phyloP scores from a whole-genome alignment of 208 protist genomes.

The Vickermania ingenoplastis region DNA sequence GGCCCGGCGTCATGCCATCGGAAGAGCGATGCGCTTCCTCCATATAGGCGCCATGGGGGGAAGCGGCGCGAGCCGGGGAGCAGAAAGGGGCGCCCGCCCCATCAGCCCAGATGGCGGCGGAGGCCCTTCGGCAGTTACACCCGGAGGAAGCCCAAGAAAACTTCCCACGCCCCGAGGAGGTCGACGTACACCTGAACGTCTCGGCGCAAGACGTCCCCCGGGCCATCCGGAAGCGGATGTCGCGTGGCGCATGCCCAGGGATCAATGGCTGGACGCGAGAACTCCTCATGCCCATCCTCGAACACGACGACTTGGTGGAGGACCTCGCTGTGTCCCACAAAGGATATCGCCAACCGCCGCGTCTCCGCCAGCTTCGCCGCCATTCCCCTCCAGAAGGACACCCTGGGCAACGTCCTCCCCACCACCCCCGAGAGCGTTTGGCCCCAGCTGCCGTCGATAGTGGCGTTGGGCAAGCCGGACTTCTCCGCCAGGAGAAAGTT shows the following conservation, averaged over 20 bases:
- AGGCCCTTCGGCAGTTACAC: background rate
- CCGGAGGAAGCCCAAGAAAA: background rate
- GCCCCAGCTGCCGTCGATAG: constrained; percentile 13
- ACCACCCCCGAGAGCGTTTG: constrained; percentile 26
- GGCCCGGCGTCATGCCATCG: too few relatives aligned
- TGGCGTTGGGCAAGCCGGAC: constrained; percentile 12
- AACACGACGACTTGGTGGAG: constrained; percentile 1
- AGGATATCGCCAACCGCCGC: constrained; percentile 14
- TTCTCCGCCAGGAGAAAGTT: background rate
- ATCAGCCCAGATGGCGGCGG: background rate
- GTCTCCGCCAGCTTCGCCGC: constrained; percentile 9
- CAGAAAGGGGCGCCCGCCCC: background rate
- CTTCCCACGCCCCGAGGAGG: background rate
- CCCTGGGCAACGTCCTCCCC: constrained; percentile 12
- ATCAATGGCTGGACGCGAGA: constrained; percentile 3
- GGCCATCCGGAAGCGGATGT: background rate
- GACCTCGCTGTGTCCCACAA: constrained; percentile 10
- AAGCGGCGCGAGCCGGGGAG: too few relatives aligned
- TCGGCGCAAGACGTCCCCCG: background rate
- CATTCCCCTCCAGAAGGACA: constrained; percentile 8
- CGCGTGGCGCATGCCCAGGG: background rate
- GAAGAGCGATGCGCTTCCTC: too few relatives aligned
- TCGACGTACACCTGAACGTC: background rate
- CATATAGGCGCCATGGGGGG: too few relatives aligned
- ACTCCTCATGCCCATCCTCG: background rate